Evolutionary conservation across 148 eudicot genomes (phyloP), one percentile per base, ranked within the genome.

Genomic region (Arbutus unedo): DNA sequence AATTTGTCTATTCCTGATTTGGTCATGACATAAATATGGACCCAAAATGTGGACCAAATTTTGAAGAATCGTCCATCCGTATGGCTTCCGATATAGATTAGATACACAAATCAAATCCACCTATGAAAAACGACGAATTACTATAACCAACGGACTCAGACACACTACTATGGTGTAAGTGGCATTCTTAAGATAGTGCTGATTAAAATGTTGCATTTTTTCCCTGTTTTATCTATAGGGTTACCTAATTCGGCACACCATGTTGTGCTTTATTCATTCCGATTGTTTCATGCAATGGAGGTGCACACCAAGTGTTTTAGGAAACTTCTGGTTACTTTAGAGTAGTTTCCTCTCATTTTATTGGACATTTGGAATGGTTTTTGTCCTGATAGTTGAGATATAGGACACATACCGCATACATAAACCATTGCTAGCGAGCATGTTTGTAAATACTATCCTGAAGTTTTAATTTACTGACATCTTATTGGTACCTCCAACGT

Each of bases 181-280:
- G 48, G 13, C 56, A 48, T 74, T 74, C 18, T 74, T 74, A 48
- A 38, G 77, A 74, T 72, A 49, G 18, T 3, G 77, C 56, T 49
- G 41, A 47, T n/a, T 74, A 16, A 48, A 74, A 74, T 74, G 8
- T 21, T 56, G n/a, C 53, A 44, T 73, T 73, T 73, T 73, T 73
- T 18, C 76, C 18, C 51, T 19, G 25, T 72, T 72, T 70, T 15
- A 43, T 72, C 50, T 49, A 5, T 18, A 14, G 53, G 76, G 18
- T 71, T 41, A 71, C 15, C 15, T 15, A 14, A 38, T 14, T 47
- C 16, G 18, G 53, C 18, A 13, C n/a, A 47, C n/a, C 25, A 47
- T 44, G 5, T 18, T 3, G 23, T 73, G 25, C 53, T 44, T 43
- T 6, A 47, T 21, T 47, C 31, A 47, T 45, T 47, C 8, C 6